Evolutionary conservation across 2,329 filamentous ascomycete species (phyloP).

Genomic region (Sporothrix pseudoabietina): DNA sequence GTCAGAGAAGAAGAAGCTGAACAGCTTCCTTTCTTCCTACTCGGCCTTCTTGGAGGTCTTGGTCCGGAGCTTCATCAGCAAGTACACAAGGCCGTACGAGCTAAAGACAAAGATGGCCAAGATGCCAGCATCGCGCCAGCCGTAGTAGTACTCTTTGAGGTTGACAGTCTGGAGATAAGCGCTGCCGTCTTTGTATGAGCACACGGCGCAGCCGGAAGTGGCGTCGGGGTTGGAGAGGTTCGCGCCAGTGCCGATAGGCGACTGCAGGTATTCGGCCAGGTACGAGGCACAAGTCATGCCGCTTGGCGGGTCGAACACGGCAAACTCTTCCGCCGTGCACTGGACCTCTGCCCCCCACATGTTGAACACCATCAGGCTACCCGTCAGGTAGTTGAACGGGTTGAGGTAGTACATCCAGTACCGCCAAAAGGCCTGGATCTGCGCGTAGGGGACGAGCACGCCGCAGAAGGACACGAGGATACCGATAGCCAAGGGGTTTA

Average conservation of each 20-base stretch:
- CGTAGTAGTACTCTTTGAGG: conserved; percentile 61
- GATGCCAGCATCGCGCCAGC: conserved; percentile 66
- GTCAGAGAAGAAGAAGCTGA: too few relatives aligned
- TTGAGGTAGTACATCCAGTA: conserved; percentile 81
- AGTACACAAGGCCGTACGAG: conserved; percentile 53
- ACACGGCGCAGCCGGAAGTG: conserved; percentile 59
- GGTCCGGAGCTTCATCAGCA: conserved; percentile 52
- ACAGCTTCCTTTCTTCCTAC: conserved; percentile 33
- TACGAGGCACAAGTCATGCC: conserved; percentile 61
- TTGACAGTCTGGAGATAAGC: conserved; percentile 65
- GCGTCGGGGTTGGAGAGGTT: conserved; percentile 56
- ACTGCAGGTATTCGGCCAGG: conserved; percentile 54
- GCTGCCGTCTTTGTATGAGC: conserved; percentile 58
- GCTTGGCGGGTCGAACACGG: conserved; percentile 53
- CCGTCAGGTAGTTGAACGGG: conserved; percentile 72
- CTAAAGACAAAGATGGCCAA: conserved; percentile 58
- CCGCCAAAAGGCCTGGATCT: conserved; percentile 78
- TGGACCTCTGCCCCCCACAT: conserved; percentile 51
- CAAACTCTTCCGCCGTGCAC: conserved; percentile 54
- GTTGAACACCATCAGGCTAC: conserved; percentile 55
- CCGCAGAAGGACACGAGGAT: conserved; percentile 85
- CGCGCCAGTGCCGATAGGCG: conserved; percentile 53
- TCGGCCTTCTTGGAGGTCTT: conserved; percentile 53
- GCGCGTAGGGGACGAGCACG: conserved; percentile 75
- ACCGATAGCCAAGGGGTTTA: conserved; percentile 82